phyloP scores from a whole-genome alignment of 2,329 filamentous ascomycete genomes.

The Shiraia sp. region DNA sequence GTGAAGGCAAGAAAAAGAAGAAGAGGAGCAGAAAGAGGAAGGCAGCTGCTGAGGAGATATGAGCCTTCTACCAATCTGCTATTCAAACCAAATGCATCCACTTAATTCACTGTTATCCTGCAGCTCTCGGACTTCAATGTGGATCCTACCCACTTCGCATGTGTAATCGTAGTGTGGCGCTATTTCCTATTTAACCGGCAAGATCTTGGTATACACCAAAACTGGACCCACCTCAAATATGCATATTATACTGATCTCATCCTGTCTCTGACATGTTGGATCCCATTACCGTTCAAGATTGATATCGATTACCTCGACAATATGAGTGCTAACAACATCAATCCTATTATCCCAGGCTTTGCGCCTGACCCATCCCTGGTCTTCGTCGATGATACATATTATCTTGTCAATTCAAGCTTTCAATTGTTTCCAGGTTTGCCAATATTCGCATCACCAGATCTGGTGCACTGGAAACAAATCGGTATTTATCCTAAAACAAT shows the following conservation, averaged over 20 bases:
- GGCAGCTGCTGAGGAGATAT: slow-evolving; percentile 12
- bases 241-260: too few species aligned
- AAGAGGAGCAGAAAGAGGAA: slow-evolving; percentile 31
- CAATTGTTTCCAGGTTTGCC: slow-evolving; percentile 56
- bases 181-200: too few species aligned
- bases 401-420: slow-evolving; percentile 56
- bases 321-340: background rate
- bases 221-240: too few species aligned
- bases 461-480: slow-evolving; percentile 53
- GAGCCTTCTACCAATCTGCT: background rate
- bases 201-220: too few species aligned
- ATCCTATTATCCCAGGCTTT: slow-evolving; percentile 52
- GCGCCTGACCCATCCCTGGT: slow-evolving; percentile 53
- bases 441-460: slow-evolving; percentile 54
- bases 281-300: too few species aligned
- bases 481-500: slow-evolving; percentile 1
- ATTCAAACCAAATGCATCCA: too few species aligned
- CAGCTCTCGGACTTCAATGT: too few species aligned
- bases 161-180: too few species aligned
- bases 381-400: slow-evolving; percentile 50
- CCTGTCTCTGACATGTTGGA: too few species aligned
- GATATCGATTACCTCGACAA: too few species aligned
- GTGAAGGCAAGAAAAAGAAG: slow-evolving; percentile 28
- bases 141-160: too few species aligned
- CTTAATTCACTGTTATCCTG: too few species aligned